These are phyloP conservation scores for Botrytis squamosa DNA, from an alignment of 2,329 filamentous ascomycete genomes.

Conservation along the genomic window DNA sequence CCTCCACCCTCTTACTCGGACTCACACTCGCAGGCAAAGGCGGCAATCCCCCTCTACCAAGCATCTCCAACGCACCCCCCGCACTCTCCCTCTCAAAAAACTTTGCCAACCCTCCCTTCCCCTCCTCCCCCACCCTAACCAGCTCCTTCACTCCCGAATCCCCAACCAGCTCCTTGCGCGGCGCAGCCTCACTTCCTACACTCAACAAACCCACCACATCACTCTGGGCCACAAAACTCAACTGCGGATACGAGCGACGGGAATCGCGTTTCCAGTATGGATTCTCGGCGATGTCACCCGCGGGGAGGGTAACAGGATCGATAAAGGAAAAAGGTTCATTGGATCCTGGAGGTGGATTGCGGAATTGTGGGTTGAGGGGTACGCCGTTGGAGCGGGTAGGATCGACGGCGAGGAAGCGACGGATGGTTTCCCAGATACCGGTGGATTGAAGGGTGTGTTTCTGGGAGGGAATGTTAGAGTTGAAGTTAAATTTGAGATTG, in stretches of 20 bases:
- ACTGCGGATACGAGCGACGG: conserved; percentile 76
- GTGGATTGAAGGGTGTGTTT: conserved; percentile 94
- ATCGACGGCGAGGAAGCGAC: conserved; percentile 76
- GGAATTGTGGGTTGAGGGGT: conserved; percentile 89
- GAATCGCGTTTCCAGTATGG: conserved; percentile 94
- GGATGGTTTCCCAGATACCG: conserved; percentile 84
- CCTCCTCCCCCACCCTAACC: conserved; percentile 72
- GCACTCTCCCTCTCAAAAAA: conserved; percentile 63
- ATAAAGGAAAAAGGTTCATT: conserved; percentile 70
- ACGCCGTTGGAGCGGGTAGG: conserved; percentile 86
- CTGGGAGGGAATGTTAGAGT: conserved; percentile 48
- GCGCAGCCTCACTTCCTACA: conserved; percentile 76
- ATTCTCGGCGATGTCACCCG: conserved; percentile 85
- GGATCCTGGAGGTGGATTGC: conserved; percentile 76
- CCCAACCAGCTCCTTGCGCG: conserved; percentile 81
- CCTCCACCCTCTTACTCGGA: conserved; percentile 50
- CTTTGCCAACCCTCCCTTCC: conserved; percentile 68
- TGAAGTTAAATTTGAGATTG: conserved; percentile 28
- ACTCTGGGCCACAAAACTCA: conserved; percentile 77
- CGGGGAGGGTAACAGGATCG: conserved; percentile 81
- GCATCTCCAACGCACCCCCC: conserved; percentile 52
- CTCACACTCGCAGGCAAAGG: conserved; percentile 71
- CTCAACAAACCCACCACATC: conserved; percentile 83
- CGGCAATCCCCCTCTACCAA: conserved; percentile 77
- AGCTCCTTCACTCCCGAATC: conserved; percentile 71